Evolutionary conservation across 345 rosid genomes (phyloP).

Genomic region (Microcos paniculata): DNA sequence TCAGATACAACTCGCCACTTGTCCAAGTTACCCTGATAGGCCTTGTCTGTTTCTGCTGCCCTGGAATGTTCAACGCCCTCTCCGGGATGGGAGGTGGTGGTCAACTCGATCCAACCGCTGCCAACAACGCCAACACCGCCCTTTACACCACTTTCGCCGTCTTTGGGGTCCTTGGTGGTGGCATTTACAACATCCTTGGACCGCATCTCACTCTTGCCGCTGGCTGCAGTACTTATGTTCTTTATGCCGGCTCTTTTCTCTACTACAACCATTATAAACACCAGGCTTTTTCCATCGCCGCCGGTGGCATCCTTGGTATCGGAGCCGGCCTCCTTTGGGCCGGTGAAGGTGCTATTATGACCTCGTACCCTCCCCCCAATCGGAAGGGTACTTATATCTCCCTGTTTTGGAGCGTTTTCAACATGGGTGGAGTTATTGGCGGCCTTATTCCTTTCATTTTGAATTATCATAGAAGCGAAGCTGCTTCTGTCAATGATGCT

Average conservation of each 20-base stretch:
- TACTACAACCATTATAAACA: constrained; percentile 61
- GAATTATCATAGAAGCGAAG: constrained; percentile 50
- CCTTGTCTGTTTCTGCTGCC: constrained; percentile 92
- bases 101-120: constrained; percentile 74
- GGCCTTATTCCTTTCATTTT: constrained; percentile 61
- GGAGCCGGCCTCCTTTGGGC: constrained; percentile 98
- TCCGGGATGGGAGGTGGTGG: constrained; percentile 98
- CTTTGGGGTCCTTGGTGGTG: constrained; percentile 58
- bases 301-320: constrained; percentile 73
- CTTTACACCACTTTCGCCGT: constrained; percentile 58
- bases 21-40: constrained; percentile 73
- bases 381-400: constrained; percentile 85
- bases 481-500: constrained; percentile 63
- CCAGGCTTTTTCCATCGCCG: constrained; percentile 53
- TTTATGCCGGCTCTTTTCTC: constrained; percentile 68
- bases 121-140: constrained; percentile 79
- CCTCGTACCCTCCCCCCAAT: constrained; percentile 78
- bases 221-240: constrained; percentile 76
- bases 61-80: constrained; percentile 95
- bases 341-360: constrained; percentile 91
- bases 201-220: constrained; percentile 66
- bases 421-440: constrained; percentile 76
- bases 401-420: constrained; percentile 71
- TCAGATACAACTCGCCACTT: constrained; percentile 76
- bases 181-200: constrained; percentile 58